Percentiles rank a stretch among this genome's conserved stretches.
These are phyloP conservation scores for Drechslera avenae DNA, from an alignment of 2,329 filamentous ascomycete genomes.

Conservation along the genomic window DNA sequence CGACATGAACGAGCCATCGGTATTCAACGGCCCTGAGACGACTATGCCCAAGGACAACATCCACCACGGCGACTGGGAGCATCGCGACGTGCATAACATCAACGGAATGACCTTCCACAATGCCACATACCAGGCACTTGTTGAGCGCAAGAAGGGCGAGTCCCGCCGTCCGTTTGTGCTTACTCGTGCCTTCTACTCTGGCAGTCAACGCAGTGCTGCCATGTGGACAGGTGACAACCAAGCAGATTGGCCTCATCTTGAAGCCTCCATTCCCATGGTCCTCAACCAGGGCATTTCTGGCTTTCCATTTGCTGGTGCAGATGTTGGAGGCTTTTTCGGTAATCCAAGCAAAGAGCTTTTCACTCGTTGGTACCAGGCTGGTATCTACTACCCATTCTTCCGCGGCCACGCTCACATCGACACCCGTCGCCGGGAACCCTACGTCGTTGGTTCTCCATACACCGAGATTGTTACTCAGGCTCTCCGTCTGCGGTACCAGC, in stretches of 20 bases:
- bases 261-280: conserved; percentile 90
- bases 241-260: conserved; percentile 88
- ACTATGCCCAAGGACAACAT: conserved; percentile 99
- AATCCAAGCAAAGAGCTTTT: conserved; percentile 92
- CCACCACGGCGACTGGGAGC: conserved; percentile 90
- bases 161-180: conserved; percentile 86
- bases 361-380: conserved; percentile 94
- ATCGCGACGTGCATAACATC: conserved; percentile 93
- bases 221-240: conserved; percentile 99
- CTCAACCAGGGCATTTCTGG: conserved; percentile 90
- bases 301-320: conserved; percentile 91
- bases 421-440: conserved; percentile 90
- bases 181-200: conserved; percentile 89
- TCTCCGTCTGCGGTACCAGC: conserved; percentile 82
- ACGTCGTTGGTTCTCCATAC: conserved; percentile 83
- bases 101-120: conserved; percentile 96
- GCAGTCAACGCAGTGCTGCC: conserved; percentile 85
- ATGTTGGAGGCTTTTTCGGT: conserved; percentile 97
- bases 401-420: conserved; percentile 97
- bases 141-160: conserved; percentile 85
- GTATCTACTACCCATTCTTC: conserved; percentile 98
- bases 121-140: conserved; percentile 83
- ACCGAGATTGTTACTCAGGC: conserved; percentile 85
- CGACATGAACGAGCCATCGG: conserved; percentile 99
- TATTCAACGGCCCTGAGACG: conserved; percentile 97